Evolutionary conservation across 139 green algal genomes (phyloP), one percentile per base, ranked within the genome.

Genomic region (Chlorella vulgaris): DNA sequence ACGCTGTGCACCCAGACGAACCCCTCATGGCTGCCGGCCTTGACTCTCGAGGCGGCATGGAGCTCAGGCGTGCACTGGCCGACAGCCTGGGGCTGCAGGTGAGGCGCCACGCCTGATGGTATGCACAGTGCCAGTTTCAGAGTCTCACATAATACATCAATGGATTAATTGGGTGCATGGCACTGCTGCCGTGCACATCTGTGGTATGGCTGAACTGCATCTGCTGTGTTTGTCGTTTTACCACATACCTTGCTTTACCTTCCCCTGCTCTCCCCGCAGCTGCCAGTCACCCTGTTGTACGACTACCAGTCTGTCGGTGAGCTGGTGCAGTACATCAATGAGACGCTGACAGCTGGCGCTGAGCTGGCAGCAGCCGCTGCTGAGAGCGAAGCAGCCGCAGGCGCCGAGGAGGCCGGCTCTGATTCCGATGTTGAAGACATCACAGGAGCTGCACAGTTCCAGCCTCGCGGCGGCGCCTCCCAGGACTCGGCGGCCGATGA

Each of bases 221-320:
- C n/a, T n/a, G n/a, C n/a, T n/a, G n/a, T n/a, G n/a, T n/a, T n/a
- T n/a, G n/a, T n/a, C n/a, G n/a, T n/a, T n/a, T n/a, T n/a, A n/a
- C n/a, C n/a, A n/a, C n/a, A n/a, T n/a, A n/a, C n/a, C n/a, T n/a
- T n/a, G n/a, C n/a, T n/a, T n/a, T n/a, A n/a, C n/a, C n/a, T n/a
- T n/a, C n/a, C n/a, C n/a, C n/a, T n/a, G n/a, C n/a, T n/a, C 22
- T 80, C 82, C 62, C 3, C 92, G 58, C 47, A 88, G 36, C 86
- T 97, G 65, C 94, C 94, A 7, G 85, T 92, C 29, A 97, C 93
- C 0, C 85, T 97, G 78, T 83, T 97, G 82, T 97, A 97, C 74
- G 94, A 97, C 88, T 85, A 94, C 81, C 93, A 95, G 84, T 87
- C 80, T 0, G 80, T 94, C 24, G 43, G 69, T 0, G 91, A 87